Evolutionary conservation across 805 yeast species (phyloP), one percentile per base, ranked within the genome.

Genomic region (Myxozyma udenii): DNA sequence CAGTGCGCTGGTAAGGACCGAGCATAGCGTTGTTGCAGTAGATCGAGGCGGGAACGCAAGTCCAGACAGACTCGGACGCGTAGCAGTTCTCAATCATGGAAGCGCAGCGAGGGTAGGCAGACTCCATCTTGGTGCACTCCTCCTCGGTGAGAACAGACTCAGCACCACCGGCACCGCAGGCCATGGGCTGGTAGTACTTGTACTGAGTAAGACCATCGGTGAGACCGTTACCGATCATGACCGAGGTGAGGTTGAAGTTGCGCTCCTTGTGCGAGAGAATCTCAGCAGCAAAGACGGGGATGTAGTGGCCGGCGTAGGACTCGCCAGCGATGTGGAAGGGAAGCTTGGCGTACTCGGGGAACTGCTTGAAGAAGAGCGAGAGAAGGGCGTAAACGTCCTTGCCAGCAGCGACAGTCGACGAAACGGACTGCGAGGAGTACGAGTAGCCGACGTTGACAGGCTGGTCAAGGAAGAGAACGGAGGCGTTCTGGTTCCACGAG

Each of bases 391-490:
- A 87, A 18, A 89, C 95, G 65, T 91, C 98, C 64, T 78, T 78
- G 36, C 88, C 95, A 28, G 97, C 97, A 43, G 89, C 82, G 44
- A 79, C 81, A 3, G 96, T 84, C 62, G 79, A 78, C 28, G 83
- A 70, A 24, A 89, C 84, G 11, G 81, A 76, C 16, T 69, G 69
- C 39, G 72, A 71, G 22, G 95, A 87, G 68, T 85, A 84, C 0
- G 96, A 88, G 71, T 80, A 91, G 16, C 98, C 98, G 30, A 87
- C 96, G 48, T 86, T 86, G 40, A 90, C 86, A 3, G 98, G 98
- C 70, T 91, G 97, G 68, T 91, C 98, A 55, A 91, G 76, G 73
- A 85, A 91, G 57, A 91, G 84, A 21, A 91, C 87, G 26, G 90
- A 80, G 19, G 98, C 97, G 64, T 89, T 87, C 61, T 76, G 74